Evolutionary conservation across 257 asterid species (phyloP).

Genomic region (Sherardia arvensis): DNA sequence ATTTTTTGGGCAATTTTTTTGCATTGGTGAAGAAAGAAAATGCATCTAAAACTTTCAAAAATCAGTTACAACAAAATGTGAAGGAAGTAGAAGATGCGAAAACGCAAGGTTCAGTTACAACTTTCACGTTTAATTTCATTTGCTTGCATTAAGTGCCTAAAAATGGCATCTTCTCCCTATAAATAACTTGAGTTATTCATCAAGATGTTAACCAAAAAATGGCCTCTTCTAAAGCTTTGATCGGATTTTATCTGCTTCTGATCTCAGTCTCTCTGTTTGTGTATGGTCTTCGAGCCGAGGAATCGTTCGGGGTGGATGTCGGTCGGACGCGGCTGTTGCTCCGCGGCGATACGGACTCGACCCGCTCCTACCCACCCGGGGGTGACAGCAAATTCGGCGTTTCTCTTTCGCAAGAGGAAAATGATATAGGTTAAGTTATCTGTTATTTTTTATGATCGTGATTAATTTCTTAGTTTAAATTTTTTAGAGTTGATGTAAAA

Average conservation of each 20-base stretch:
- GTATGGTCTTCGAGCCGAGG: constrained; percentile 17
- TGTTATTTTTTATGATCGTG: not conserved
- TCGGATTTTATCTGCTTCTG: constrained; percentile 17
- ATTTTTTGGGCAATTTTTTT: not conserved
- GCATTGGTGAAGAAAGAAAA: not conserved
- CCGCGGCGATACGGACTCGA: no score
- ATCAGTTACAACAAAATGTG: not conserved
- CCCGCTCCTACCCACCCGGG: no score
- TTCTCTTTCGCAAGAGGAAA: constrained; percentile 3
- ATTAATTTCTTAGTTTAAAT: no score
- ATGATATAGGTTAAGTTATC: constrained; percentile 5
- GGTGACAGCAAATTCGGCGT: not conserved
- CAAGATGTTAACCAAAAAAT: not conserved
- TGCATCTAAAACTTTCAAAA: not conserved
- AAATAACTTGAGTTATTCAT: not conserved
- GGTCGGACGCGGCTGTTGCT: no score
- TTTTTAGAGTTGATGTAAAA: no score
- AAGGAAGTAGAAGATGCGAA: not conserved
- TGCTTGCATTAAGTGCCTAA: not conserved
- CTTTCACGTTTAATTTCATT: not conserved
- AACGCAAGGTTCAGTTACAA: not conserved
- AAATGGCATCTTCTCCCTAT: not conserved
- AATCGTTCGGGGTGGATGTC: not conserved
- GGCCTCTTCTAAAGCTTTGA: constrained; percentile 21
- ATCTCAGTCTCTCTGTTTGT: constrained; percentile 15